Evolutionary conservation across 75 land plant genomes (phyloP).

Genomic region (Chamaecyparis obtusa): DNA sequence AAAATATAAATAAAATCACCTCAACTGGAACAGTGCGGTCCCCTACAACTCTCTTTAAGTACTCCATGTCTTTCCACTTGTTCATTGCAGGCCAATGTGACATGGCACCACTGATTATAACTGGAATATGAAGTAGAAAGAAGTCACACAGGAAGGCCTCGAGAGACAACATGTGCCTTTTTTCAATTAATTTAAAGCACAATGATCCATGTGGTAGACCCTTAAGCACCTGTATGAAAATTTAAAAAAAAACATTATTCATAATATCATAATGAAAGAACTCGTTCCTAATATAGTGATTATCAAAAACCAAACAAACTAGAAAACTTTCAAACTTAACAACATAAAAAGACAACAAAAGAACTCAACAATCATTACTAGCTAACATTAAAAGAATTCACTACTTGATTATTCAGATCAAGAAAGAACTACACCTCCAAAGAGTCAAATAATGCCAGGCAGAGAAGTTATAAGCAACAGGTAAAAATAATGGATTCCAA

Average conservation of each 20-base stretch:
- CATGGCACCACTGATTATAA: constrained; percentile 73
- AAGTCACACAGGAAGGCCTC: constrained; percentile 72
- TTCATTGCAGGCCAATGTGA: constrained; percentile 86
- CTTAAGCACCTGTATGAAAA: constrained; percentile 44
- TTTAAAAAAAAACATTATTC: not conserved
- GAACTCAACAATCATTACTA: not conserved
- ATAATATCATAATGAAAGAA: not conserved
- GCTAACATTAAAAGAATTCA: not conserved
- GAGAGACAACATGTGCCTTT: constrained; percentile 32
- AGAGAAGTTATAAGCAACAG: not conserved
- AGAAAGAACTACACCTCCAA: not conserved
- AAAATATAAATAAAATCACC: constrained; percentile 43
- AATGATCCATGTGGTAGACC: constrained; percentile 66
- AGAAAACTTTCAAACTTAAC: not conserved
- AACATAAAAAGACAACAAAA: too few relatives aligned
- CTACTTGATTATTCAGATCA: not conserved
- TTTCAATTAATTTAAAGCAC: constrained; percentile 17
- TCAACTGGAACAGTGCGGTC: constrained; percentile 95
- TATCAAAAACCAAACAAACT: not conserved
- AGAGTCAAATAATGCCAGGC: not conserved
- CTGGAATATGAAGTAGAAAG: constrained; percentile 63
- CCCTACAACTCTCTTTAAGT: constrained; percentile 71
- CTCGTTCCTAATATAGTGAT: not conserved
- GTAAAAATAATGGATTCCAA: not conserved
- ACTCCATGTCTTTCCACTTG: constrained; percentile 79